A percentile compares a stretch with the other conserved stretches of the same genome.
phyloP scores from a whole-genome alignment of 2,329 filamentous ascomycete species.

The Ophiostoma perfectum region DNA sequence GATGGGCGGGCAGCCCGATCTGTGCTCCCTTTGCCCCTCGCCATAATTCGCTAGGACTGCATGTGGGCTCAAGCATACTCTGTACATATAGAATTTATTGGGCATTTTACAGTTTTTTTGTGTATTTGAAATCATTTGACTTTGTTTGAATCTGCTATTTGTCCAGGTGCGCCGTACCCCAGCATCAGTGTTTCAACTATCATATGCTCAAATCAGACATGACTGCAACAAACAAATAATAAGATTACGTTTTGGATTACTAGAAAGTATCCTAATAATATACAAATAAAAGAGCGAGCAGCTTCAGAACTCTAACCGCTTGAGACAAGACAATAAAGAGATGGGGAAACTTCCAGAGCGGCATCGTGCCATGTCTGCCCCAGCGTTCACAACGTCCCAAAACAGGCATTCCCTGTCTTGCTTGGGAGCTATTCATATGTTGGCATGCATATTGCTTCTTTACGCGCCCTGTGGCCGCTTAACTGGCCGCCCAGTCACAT shows the following conservation, averaged over 20 bases:
- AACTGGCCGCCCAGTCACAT: not conserved
- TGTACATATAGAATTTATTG: too few species aligned
- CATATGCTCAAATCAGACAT: too few species aligned
- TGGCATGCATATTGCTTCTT: slow-evolving; percentile 11
- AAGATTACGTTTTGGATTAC: too few species aligned
- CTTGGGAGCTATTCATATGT: not conserved
- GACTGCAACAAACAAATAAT: too few species aligned
- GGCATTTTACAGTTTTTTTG: not conserved
- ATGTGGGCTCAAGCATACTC: too few species aligned
- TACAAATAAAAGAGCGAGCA: not conserved
- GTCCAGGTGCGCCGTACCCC: too few species aligned
- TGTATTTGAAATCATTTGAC: not conserved
- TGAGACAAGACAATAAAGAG: not conserved
- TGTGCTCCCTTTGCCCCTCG: not conserved
- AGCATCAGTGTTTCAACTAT: too few species aligned
- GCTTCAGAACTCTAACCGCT: not conserved
- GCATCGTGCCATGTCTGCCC: slow-evolving; percentile 3
- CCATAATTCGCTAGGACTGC: too few species aligned
- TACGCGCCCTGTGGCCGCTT: slow-evolving; percentile 13
- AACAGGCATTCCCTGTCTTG: slow-evolving; percentile 9
- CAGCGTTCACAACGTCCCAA: not conserved
- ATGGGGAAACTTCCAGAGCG: not conserved
- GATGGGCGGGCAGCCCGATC: slow-evolving; percentile 9
- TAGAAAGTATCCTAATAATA: too few species aligned
- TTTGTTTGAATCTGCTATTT: not conserved